A percentile compares a stretch with the other conserved stretches of the same genome.
These are phyloP conservation scores for Pseudocercospora pini-densiflorae DNA, from an alignment of 2,329 filamentous ascomycete genomes.

Conservation along the genomic window DNA sequence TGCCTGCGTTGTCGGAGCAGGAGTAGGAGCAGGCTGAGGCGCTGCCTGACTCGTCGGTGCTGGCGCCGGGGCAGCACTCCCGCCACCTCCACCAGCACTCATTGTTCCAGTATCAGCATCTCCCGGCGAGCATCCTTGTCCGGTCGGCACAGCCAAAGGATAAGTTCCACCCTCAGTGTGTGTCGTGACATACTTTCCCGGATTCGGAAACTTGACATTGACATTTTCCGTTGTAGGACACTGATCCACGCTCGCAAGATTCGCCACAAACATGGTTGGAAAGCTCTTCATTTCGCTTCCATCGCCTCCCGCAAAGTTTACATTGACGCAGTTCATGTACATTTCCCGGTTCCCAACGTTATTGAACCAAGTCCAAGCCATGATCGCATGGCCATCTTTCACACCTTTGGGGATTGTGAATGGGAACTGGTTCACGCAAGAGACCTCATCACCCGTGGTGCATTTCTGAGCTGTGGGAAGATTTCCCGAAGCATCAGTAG, in stretches of 20 bases:
- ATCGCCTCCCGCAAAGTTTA: conserved; percentile 65
- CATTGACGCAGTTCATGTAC: conserved; percentile 94
- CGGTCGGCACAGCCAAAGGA: conserved; percentile 31
- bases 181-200: conserved; percentile 63
- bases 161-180: conserved; percentile 29
- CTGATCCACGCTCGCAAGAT: conserved; percentile 57
- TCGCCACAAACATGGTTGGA: conserved; percentile 77
- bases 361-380: conserved; percentile 97
- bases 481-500: conserved; percentile 65
- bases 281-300: conserved; percentile 63
- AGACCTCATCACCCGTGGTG: conserved; percentile 18
- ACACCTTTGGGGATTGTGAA: conserved; percentile 75
- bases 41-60: conserved; percentile 2
- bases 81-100: conserved; percentile 4
- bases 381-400: conserved; percentile 73
- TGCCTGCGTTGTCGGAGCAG: not conserved
- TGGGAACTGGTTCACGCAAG: conserved; percentile 61
- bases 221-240: conserved; percentile 60
- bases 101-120: not conserved
- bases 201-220: conserved; percentile 70
- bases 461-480: conserved; percentile 21
- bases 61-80: conserved; percentile 6
- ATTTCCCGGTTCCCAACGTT: conserved; percentile 90
- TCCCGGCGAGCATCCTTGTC: conserved; percentile 22
- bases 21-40: conserved; percentile 10